Percentiles rank a stretch among this genome's conserved stretches.
Evolutionary conservation across 345 rosid species (phyloP).

Genomic region (Camelina neglecta): DNA sequence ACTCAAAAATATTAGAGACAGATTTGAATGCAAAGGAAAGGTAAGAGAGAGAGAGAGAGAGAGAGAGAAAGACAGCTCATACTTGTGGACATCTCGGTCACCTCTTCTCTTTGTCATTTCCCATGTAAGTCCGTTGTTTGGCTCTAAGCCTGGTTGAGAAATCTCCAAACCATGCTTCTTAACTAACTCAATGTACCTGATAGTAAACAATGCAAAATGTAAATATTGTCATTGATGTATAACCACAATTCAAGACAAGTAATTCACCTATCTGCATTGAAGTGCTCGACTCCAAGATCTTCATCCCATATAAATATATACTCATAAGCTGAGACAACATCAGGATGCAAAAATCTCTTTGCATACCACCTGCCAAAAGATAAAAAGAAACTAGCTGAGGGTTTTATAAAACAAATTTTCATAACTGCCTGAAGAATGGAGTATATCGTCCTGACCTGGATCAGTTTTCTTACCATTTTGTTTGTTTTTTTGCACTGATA

Average conservation of each 20-base stretch:
- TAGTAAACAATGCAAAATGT: conserved; percentile 31
- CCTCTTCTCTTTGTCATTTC: conserved; percentile 97
- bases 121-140: conserved; percentile 88
- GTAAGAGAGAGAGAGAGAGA: neutral
- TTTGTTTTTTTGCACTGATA: conserved; percentile 75
- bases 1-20: conserved; percentile 27
- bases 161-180: conserved; percentile 92
- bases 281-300: conserved; percentile 94
- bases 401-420: neutral
- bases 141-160: conserved; percentile 97
- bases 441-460: conserved; percentile 20
- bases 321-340: conserved; percentile 79
- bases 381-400: conserved; percentile 24
- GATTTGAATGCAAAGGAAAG: neutral
- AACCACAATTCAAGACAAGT: conserved; percentile 20
- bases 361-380: conserved; percentile 83
- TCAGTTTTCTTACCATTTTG: conserved; percentile 72
- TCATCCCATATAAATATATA: conserved; percentile 97
- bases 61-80: conserved; percentile 39
- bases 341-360: conserved; percentile 97
- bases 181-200: conserved; percentile 78
- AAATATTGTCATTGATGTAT: conserved; percentile 12
- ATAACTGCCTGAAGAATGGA: conserved; percentile 13
- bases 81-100: conserved; percentile 92
- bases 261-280: conserved; percentile 73